These are phyloP conservation scores for Penicillium capsulatum DNA, from an alignment of 2,329 filamentous ascomycete species.

Conservation along the genomic window DNA sequence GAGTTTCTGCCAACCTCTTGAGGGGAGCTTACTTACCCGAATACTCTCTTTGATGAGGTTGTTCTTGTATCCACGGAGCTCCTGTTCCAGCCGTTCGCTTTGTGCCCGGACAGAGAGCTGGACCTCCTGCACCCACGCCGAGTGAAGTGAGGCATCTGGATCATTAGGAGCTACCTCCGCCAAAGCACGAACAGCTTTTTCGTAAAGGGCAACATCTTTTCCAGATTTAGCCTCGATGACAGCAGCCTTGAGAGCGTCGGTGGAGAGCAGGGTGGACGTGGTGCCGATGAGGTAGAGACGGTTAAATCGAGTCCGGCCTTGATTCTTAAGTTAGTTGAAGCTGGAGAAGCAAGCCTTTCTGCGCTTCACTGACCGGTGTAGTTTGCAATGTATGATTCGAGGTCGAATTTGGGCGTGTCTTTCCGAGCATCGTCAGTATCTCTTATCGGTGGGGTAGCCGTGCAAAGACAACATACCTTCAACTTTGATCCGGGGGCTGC, in stretches of 20 bases:
- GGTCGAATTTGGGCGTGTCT: conserved; percentile 83
- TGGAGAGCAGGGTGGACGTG: conserved; percentile 67
- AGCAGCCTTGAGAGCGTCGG: conserved; percentile 77
- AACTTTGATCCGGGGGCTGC: conserved; percentile 23
- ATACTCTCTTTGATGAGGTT: conserved; percentile 98
- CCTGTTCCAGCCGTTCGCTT: conserved; percentile 70
- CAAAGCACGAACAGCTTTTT: conserved; percentile 63
- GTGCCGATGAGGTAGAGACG: conserved; percentile 78
- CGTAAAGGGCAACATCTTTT: conserved; percentile 68
- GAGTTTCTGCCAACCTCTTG: background rate
- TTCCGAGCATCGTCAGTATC: background rate
- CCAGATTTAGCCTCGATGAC: conserved; percentile 71
- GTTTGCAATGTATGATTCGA: conserved; percentile 85
- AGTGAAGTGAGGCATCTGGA: conserved; percentile 63
- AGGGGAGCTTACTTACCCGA: conserved; percentile 53
- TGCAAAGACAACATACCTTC: conserved; percentile 26
- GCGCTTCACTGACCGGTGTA: conserved; percentile 73
- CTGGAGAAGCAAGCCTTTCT: too few relatives aligned
- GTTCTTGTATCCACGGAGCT: conserved; percentile 91
- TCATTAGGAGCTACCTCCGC: conserved; percentile 62
- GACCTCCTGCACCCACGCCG: conserved; percentile 68
- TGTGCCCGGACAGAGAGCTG: conserved; percentile 65
- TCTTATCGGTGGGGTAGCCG: conserved; percentile 7
- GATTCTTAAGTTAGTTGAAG: background rate
- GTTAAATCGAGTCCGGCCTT: conserved; percentile 75